Conservation (phyloP, 2,329 filamentous ascomycete species). For the Neofusicoccum kwambonambiense region DNA sequence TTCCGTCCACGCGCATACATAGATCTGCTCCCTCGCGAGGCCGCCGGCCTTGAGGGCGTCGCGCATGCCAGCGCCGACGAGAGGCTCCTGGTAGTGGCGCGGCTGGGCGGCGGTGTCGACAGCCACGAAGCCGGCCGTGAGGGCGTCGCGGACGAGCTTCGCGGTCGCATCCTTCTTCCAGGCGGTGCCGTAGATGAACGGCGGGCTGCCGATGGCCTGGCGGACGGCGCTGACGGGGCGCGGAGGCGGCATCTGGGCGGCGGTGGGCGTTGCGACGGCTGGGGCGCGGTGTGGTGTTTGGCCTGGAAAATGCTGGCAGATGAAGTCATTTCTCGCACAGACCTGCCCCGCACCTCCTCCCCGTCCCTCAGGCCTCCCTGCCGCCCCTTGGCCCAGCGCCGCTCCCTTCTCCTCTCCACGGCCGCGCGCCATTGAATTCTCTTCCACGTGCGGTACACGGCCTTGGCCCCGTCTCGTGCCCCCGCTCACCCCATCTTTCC, state of each 20-base stretch:
- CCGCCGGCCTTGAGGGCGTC: conserved; percentile 59
- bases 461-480: background rate
- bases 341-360: background rate
- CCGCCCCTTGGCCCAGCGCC: background rate
- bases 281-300: background rate
- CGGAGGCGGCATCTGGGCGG: background rate
- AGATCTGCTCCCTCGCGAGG: conserved; percentile 61
- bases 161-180: conserved; percentile 74
- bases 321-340: conserved; percentile 13
- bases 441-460: conserved; percentile 1
- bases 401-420: background rate
- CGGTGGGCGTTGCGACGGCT: background rate
- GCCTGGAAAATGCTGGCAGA: background rate
- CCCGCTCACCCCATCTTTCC: background rate
- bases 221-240: background rate
- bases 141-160: conserved; percentile 65
- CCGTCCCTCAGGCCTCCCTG: background rate
- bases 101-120: conserved; percentile 79
- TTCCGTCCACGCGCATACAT: conserved; percentile 46
- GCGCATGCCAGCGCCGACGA: conserved; percentile 67
- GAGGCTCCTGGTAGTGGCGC: conserved; percentile 71
- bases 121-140: conserved; percentile 67
- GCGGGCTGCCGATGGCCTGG: conserved; percentile 27
- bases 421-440: background rate
- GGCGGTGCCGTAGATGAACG: conserved; percentile 75